phyloP scores from a whole-genome alignment of 2,329 filamentous ascomycete species.

The Aspergillus ochraceus region DNA sequence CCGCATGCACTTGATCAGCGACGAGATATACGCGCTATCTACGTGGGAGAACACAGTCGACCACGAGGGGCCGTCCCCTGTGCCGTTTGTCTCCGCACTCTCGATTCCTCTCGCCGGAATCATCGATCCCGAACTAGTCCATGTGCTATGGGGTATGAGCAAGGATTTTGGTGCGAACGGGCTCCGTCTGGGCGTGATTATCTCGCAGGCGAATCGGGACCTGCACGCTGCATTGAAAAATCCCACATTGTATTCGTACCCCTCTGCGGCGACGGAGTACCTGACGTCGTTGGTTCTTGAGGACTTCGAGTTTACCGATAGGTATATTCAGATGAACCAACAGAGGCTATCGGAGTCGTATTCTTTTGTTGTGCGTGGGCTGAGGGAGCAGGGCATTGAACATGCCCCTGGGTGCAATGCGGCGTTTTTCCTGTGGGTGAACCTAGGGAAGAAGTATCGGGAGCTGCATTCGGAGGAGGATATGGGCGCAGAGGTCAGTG shows the following conservation, averaged over 20 bases:
- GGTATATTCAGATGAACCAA: constrained; percentile 48
- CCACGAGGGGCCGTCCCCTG: constrained; percentile 9
- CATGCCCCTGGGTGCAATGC: constrained; percentile 54
- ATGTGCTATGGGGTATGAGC: constrained; percentile 51
- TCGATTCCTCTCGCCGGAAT: constrained; percentile 45
- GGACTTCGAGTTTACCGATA: constrained; percentile 45
- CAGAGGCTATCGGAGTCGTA: constrained; percentile 43
- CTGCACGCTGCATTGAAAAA: constrained; percentile 42
- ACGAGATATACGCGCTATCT: constrained; percentile 61
- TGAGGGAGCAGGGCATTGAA: constrained; percentile 45
- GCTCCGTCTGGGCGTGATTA: constrained; percentile 49
- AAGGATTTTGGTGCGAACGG: constrained; percentile 61
- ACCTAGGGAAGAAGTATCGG: constrained; percentile 42
- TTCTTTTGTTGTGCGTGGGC: constrained; percentile 35
- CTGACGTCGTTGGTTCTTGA: constrained; percentile 44
- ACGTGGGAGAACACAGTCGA: constrained; percentile 47
- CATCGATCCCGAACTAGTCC: constrained; percentile 53
- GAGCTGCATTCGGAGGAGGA: constrained; percentile 19
- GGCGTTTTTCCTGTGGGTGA: constrained; percentile 58
- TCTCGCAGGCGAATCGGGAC: constrained; percentile 48
- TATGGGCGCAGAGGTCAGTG: constrained; percentile 18
- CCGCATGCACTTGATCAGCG: constrained; percentile 55
- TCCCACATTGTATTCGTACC: constrained; percentile 49
- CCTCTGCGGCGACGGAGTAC: constrained; percentile 45
- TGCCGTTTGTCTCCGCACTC: constrained; percentile 49